Evolutionary conservation across 352 stramenopile species (phyloP), one percentile per base, ranked within the genome.

Genomic region (Globisporangium middletonii): DNA sequence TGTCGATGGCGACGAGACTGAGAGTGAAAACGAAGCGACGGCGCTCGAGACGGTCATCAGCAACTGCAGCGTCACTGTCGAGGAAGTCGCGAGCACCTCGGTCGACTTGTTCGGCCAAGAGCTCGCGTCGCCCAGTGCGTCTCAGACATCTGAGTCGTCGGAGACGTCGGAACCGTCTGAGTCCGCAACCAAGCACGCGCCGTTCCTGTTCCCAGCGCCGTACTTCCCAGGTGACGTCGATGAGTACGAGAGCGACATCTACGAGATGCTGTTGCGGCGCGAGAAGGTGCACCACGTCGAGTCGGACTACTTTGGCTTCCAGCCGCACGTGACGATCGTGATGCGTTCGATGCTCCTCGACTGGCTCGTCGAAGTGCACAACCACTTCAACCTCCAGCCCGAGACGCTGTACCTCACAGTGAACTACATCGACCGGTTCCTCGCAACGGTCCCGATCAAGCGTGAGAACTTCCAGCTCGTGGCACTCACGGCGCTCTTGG

Each of bases 381-480:
- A 98, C 46, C 98, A 98, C 62, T 99, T 99, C 72, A 97, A 99
- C 69, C 87, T 99, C 11, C 72, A 96, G 53, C 80, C 90, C 6
- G 94, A 99, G 65, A 99, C 97, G 13, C 77, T 99, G 28, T 99
- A 98, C 71, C 79, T 99, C 35, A 97, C 92, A 9, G 81, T 99
- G 35, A 99, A 99, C 68, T 89, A 99, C 64, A 97, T 99, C 58
- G 97, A 99, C 72, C 91, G 97, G 23, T 99, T 98, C 72, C 75
- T 99, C 8, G 75, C 92, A 50, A 77, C 82, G 19, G 72, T 79
- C 19, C 57, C 89, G 44, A 94, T 99, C 5, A 88, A 84, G 19
- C 83, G 94, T 30, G 83, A 89, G 41, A 95, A 98, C 57, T 94
- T 99, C 53, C 98, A 99, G 76, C 91, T 99, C 43, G 93, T 99